These are phyloP conservation scores for Phytopythium helicoides DNA, from an alignment of 352 stramenopile genomes.

Conservation along the genomic window DNA sequence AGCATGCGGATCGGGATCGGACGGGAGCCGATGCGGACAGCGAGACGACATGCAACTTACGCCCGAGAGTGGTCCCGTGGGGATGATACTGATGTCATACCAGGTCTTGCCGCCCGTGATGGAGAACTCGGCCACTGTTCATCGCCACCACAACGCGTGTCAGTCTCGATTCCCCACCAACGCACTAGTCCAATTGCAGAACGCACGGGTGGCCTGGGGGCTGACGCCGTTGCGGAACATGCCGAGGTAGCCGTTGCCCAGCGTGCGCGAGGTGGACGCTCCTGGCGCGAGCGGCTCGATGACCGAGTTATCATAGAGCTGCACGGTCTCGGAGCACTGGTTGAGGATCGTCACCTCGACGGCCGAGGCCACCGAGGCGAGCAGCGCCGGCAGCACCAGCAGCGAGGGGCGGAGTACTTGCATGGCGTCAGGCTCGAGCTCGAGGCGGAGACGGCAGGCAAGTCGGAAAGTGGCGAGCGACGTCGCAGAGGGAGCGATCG, in stretches of 20 bases:
- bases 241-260: conserved; percentile 38
- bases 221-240: conserved; percentile 55
- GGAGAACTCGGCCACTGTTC: conserved; percentile 47
- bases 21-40: no score
- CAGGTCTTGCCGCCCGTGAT: conserved; percentile 35
- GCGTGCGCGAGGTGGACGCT: conserved; percentile 30
- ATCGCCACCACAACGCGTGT: no score
- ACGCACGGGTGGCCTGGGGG: conserved; percentile 39
- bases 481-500: neutral
- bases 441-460: no score
- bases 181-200: neutral
- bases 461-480: no score
- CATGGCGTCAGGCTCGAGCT: no score
- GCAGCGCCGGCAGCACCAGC: conserved; percentile 12
- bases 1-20: no score
- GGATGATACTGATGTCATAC: conserved; percentile 64
- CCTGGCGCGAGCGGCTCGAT: conserved; percentile 35
- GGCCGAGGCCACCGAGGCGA: conserved; percentile 12
- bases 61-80: conserved; percentile 33
- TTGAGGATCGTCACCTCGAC: conserved; percentile 39
- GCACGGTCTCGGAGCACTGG: conserved; percentile 39
- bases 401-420: conserved; percentile 9
- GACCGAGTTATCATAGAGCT: conserved; percentile 59
- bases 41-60: conserved; percentile 37
- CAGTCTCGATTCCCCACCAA: neutral